Base-by-base conservation (phyloP, 108 stramenopile genomes). In the Mediolabrus comicus region DNA sequence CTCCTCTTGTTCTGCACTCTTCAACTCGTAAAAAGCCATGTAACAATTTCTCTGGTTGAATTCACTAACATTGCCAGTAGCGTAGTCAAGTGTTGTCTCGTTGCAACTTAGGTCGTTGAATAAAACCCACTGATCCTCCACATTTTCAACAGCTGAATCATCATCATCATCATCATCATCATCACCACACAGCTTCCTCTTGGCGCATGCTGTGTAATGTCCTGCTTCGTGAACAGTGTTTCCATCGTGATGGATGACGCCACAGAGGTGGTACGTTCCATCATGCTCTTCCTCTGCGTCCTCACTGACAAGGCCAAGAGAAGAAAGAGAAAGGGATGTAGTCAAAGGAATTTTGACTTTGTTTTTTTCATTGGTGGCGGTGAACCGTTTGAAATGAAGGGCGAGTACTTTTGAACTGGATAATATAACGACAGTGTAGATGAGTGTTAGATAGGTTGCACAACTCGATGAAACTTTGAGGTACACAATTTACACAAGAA, bases 311-410 rank as follows among this genome's bases (percentile, higher is more conserved):
- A 72, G 74, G 14, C n/a, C n/a, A n/a, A n/a, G n/a, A n/a, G 71
- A 51, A 43, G 36, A 27, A 10, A 78, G 61, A 24, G 80, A 67
- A 3, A 78, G 76, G 33, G 71, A 62, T 7, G 68, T 65, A 12
- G 72, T 54, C n/a, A 78, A 49, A 49, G 64, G 65, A 16, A 81
- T 77, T 67, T 64, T 81, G 3, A 76, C 75, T 71, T 66, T 84
- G 41, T 79, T 91, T 78, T 89, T 87, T 49, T 64, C 59, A 4
- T 77, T 75, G 10, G 79, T 84, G 22, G 89, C 62, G 36, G 79
- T 75, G 51, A 94, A 94, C 29, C 92, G 65, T 69, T 94, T 94
- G 49, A 94, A 81, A 62, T 91, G 89, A 12, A 94, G 64, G 22
- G 91, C 43, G 2, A 94, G 56, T 13, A 73, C 88, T 59, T 85